Evolutionary conservation across 2,329 filamentous ascomycete genomes (phyloP).

Genomic region (Trichoderma pleuroti): DNA sequence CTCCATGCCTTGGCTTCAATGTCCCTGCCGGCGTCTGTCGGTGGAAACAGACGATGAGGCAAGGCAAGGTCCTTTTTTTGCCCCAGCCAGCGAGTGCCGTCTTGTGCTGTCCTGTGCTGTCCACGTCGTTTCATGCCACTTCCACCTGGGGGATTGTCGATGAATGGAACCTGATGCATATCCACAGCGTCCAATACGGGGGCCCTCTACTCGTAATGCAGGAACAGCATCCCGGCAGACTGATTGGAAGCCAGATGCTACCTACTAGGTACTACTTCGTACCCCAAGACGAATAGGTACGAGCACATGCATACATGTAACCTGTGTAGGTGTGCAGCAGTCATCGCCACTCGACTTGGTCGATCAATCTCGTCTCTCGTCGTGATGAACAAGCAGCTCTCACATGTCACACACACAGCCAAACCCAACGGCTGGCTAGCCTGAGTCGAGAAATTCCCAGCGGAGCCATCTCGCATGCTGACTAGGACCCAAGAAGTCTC

Average conservation of each 20-base stretch:
- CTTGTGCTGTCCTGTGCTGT: not conserved
- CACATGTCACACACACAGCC: not conserved
- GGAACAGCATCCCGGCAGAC: not conserved
- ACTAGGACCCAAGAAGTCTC: not conserved
- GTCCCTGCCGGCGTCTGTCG: not conserved
- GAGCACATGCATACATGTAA: too few species aligned
- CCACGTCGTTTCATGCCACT: not conserved
- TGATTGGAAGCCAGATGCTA: not conserved
- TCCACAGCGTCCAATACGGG: conserved; percentile 15
- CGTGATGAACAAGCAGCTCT: not conserved
- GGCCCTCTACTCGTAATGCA: not conserved
- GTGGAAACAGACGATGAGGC: not conserved
- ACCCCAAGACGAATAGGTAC: too few species aligned
- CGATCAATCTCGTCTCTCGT: not conserved
- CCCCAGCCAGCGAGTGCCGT: not conserved
- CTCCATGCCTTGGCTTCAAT: not conserved
- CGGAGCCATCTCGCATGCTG: not conserved
- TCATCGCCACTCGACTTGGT: not conserved
- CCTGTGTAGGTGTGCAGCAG: not conserved
- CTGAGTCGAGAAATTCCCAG: not conserved
- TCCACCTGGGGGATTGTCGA: not conserved
- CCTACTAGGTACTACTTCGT: too few species aligned
- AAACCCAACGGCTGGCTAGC: not conserved
- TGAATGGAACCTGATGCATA: not conserved
- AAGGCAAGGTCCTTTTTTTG: not conserved